phyloP scores from a whole-genome alignment of 345 rosid species.

The Eucalyptus albens region DNA sequence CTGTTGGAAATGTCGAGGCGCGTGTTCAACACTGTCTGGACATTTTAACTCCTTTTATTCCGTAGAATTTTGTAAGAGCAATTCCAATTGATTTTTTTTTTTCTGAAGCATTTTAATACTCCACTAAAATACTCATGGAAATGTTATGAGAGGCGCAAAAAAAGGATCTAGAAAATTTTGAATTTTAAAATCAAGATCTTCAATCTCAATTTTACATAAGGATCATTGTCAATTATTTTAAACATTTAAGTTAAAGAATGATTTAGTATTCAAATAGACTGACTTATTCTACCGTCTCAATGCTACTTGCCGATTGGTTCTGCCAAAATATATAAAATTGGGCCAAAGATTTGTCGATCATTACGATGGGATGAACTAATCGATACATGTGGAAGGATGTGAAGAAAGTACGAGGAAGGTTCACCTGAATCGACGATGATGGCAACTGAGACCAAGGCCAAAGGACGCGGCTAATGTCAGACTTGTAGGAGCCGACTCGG shows the following conservation, averaged over 20 bases:
- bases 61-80: neutral
- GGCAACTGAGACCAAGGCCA: neutral
- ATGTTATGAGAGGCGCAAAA: neutral
- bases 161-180: neutral
- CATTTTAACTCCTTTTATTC: neutral
- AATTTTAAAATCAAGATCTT: neutral
- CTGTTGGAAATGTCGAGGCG: neutral
- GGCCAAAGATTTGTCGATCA: fast-evolving
- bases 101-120: neutral
- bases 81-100: neutral
- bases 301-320: neutral
- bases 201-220: neutral
- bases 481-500: neutral
- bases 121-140: neutral
- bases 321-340: fast-evolving
- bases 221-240: fast-evolving
- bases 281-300: neutral
- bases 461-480: neutral
- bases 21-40: neutral
- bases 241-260: neutral
- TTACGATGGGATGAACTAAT: neutral
- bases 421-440: neutral
- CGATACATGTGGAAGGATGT: neutral
- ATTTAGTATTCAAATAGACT: neutral
- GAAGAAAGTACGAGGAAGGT: neutral